These are phyloP conservation scores for Pluteus cervinus DNA, from an alignment of 768 basidiomycete species.

Conservation along the genomic window DNA sequence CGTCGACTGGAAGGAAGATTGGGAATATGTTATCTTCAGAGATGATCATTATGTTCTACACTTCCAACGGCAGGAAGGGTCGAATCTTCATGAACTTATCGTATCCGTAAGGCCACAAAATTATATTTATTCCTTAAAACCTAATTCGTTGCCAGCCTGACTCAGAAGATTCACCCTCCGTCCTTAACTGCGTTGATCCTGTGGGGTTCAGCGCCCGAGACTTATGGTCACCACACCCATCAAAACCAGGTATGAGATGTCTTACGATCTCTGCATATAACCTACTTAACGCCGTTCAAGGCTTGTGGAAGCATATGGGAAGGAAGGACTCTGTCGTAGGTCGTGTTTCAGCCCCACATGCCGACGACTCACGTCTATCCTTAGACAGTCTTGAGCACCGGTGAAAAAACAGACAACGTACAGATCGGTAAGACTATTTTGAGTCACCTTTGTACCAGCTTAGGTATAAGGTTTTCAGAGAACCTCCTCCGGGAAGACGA, in stretches of 20 bases:
- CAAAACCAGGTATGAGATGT: constrained; percentile 7
- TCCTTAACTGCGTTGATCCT: constrained; percentile 14
- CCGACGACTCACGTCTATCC: neutral
- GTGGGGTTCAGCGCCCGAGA: constrained; percentile 14
- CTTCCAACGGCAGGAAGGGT: constrained; percentile 6
- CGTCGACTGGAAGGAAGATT: constrained; percentile 5
- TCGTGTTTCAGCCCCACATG: neutral
- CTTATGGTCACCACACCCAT: constrained; percentile 15
- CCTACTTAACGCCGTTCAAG: neutral
- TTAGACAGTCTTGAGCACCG: constrained; percentile 23
- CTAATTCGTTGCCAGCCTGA: constrained; percentile 8
- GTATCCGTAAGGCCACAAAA: constrained; percentile 11
- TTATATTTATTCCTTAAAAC: neutral
- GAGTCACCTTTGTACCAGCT: too few species aligned
- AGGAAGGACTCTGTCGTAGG: constrained; percentile 16
- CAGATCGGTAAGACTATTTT: constrained; percentile 15
- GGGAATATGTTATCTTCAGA: constrained; percentile 8
- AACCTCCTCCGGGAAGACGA: constrained; percentile 12
- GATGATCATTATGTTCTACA: constrained; percentile 7
- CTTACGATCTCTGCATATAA: neutral
- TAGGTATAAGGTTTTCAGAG: constrained; percentile 10
- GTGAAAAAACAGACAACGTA: constrained; percentile 22
- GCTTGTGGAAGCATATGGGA: constrained; percentile 15
- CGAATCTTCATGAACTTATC: constrained; percentile 11
- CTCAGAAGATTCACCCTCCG: constrained; percentile 11